These are phyloP conservation scores for Saccharata proteae DNA, from an alignment of 2,329 filamentous ascomycete species.

Conservation along the genomic window DNA sequence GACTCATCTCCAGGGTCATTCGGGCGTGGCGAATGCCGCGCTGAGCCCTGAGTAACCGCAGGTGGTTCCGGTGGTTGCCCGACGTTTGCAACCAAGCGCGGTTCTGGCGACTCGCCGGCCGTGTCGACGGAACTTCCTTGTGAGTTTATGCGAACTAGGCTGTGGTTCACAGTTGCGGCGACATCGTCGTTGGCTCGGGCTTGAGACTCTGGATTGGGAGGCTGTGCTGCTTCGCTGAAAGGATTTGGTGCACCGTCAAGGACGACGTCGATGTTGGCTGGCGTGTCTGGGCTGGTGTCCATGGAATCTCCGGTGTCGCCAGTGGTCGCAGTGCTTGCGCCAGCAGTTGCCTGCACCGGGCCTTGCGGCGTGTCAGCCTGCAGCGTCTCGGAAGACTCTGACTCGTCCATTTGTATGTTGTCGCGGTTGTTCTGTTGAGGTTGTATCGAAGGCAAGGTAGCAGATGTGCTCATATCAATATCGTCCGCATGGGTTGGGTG, in stretches of 20 bases:
- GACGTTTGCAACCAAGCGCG: not conserved
- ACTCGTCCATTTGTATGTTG: too few species aligned
- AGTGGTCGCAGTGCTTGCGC: too few species aligned
- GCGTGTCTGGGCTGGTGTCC: slow-evolving; percentile 25
- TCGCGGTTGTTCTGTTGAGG: slow-evolving; percentile 26
- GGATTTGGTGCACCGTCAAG: too few species aligned
- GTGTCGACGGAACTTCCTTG: slow-evolving; percentile 7
- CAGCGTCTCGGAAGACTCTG: too few species aligned
- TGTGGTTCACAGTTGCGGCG: slow-evolving; percentile 3
- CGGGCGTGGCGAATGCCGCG: too few species aligned
- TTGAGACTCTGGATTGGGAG: slow-evolving; percentile 13
- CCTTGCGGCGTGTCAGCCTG: too few species aligned
- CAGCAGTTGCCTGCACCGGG: too few species aligned
- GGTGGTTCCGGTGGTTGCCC: slow-evolving; percentile 3
- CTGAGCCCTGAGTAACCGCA: too few species aligned
- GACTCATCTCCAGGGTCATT: too few species aligned
- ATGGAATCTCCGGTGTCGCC: slow-evolving; percentile 14
- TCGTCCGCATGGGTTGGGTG: slow-evolving; percentile 16
- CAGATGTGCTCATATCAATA: slow-evolving; percentile 23
- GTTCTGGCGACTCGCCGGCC: not conserved
- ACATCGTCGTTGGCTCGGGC: too few species aligned
- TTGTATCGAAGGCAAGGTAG: slow-evolving; percentile 16
- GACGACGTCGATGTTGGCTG: slow-evolving; percentile 1
- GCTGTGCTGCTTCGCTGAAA: slow-evolving; percentile 5
- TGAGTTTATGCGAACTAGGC: slow-evolving; percentile 8